Conservation (phyloP, 192 early-diverging fungal species). For the Chytriomyces hyalinus region DNA sequence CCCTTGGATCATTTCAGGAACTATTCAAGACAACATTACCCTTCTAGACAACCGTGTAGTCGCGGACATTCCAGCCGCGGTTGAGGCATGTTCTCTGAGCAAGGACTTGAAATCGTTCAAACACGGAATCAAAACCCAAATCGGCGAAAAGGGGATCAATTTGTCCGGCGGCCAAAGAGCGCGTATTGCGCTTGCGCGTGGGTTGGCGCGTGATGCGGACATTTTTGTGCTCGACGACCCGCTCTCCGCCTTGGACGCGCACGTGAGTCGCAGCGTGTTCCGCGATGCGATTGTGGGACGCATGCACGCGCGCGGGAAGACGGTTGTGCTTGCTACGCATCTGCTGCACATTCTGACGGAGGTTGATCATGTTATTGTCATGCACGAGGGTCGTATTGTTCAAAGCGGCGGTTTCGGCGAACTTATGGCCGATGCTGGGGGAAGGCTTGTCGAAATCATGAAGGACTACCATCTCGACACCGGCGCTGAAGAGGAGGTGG, state of each 20-base stretch:
- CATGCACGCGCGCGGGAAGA: conserved; percentile 22
- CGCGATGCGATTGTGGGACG: conserved; percentile 59
- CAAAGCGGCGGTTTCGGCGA: conserved; percentile 45
- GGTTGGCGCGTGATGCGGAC: conserved; percentile 62
- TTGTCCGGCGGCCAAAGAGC: conserved; percentile 93
- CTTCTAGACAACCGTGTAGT: conserved; percentile 1
- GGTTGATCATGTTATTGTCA: conserved; percentile 41
- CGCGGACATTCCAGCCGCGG: conserved; percentile 26
- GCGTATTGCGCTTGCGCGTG: conserved; percentile 64
- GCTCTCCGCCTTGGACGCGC: conserved; percentile 50
- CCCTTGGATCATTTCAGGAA: conserved; percentile 49
- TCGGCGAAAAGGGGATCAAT: conserved; percentile 90
- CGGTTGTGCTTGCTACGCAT: conserved; percentile 49
- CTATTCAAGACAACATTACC: conserved; percentile 76
- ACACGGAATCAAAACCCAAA: conserved; percentile 84
- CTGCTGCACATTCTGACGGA: conserved; percentile 40
- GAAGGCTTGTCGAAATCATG: conserved; percentile 28
- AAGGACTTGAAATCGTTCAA: conserved; percentile 76
- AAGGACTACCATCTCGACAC: conserved; percentile 42
- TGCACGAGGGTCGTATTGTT: conserved; percentile 40
- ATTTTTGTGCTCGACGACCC: conserved; percentile 74
- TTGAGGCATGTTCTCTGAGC: conserved; percentile 75
- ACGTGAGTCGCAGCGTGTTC: conserved; percentile 68
- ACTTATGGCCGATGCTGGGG: conserved; percentile 33
- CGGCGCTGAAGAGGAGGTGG: conserved; percentile 9